phyloP scores from a whole-genome alignment of 2,329 filamentous ascomycete genomes.

The Ophiostoma fasciatum region DNA sequence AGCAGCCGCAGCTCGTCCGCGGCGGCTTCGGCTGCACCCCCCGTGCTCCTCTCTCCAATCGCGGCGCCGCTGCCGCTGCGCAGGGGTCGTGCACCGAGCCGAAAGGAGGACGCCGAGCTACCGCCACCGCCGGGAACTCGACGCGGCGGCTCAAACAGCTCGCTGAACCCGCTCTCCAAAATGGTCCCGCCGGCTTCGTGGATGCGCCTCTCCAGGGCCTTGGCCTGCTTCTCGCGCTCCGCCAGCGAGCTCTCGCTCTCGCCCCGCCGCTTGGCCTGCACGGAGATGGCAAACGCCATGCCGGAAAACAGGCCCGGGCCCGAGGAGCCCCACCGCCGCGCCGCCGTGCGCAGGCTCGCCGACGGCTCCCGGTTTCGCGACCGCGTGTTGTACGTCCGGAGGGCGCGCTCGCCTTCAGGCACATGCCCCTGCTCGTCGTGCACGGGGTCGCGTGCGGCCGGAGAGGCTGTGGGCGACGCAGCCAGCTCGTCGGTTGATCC shows the following conservation, averaged over 20 bases:
- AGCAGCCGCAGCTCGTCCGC: slow-evolving; percentile 37
- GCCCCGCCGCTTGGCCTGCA: slow-evolving; percentile 35
- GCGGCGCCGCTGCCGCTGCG: too few relatives aligned
- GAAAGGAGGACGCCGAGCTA: too few relatives aligned
- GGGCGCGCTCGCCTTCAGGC: too few relatives aligned
- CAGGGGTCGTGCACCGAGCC: too few relatives aligned
- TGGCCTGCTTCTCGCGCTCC: slow-evolving; percentile 24
- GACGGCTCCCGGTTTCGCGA: too few relatives aligned
- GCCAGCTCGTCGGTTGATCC: slow-evolving; percentile 34
- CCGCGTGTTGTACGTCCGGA: too few relatives aligned
- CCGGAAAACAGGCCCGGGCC: slow-evolving; percentile 44
- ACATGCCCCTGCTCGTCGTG: too few relatives aligned
- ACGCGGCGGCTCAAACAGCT: slow-evolving; percentile 53
- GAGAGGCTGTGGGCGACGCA: slow-evolving; percentile 22
- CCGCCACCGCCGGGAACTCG: too few relatives aligned
- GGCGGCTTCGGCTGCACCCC: slow-evolving; percentile 21
- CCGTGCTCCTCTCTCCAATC: too few relatives aligned
- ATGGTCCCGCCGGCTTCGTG: slow-evolving; percentile 56
- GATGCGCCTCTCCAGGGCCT: slow-evolving; percentile 45
- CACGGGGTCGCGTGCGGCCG: too few relatives aligned
- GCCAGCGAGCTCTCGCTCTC: slow-evolving; percentile 36
- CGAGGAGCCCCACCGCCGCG: too few relatives aligned
- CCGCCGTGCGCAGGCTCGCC: too few relatives aligned
- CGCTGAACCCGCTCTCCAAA: slow-evolving; percentile 62
- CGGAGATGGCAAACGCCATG: slow-evolving; percentile 82